Evolutionary conservation across 768 basidiomycete genomes (phyloP), one percentile per base, ranked within the genome.

Genomic region (Arthromyces matolae): DNA sequence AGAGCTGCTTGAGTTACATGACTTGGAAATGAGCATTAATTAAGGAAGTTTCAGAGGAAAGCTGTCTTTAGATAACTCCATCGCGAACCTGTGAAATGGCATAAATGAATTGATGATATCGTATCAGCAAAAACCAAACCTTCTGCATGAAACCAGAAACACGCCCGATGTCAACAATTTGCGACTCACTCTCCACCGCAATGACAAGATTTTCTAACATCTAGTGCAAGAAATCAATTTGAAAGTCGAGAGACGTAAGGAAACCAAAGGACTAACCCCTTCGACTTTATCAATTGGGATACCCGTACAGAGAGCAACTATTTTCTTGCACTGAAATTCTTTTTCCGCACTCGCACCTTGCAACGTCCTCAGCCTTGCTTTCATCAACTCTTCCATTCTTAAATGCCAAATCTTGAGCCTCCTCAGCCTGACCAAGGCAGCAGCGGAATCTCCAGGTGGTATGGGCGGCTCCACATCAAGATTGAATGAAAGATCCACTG

Each of bases 61-160:
- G 1, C 37, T 22, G 3, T 22, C 34, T 27, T 61, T 67, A 82
- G 54, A 83, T 81, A 45, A 80, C 74, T 45, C 81, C 81, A 59
- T 83, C 80, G 34, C 79, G 78, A 49, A 83, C 80, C 80, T 81
- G 52, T 14, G 37, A 19, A 16, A 12, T 37, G 12, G 18, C 35
- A 5, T 28, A 12, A 36, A 18, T 18, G 37, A 4, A 37, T 23
- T 25, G 16, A 27, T 8, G 19, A 19, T 8, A 28, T 29, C 23
- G 10, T 22, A 41, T 18, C 5, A 24, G 18, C 28, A 19, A 6
- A 29, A 23, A 45, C n/a, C 71, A 22, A 42, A 88, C 88, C 76
- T 90, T 93, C 65, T 89, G 87, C 87, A 94, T 88, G 64, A 94
- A 93, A 1, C 86, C 87, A 38, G 90, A 90, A 32, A 94, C 86